Conservation (phyloP, 2,329 filamentous ascomycete species). For the Colletotrichum tabaci region DNA sequence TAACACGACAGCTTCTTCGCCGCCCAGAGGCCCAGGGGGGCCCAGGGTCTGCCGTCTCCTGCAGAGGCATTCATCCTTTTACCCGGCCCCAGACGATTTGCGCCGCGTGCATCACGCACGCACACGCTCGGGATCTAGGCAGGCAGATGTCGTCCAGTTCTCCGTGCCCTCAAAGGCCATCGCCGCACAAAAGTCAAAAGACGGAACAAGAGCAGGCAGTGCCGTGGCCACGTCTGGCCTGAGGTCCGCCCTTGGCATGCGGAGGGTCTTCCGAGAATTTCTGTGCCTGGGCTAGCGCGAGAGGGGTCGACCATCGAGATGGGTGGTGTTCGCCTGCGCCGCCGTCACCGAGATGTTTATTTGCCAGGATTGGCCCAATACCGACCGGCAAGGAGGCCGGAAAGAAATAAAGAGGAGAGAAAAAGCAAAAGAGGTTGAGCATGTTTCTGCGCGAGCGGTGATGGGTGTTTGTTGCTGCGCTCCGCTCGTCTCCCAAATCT, state of each 20-base stretch:
- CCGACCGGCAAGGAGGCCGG: too few species aligned
- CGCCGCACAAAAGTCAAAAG: neutral
- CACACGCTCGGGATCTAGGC: too few species aligned
- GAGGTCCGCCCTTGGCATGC: conserved; percentile 22
- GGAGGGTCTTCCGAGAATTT: conserved; percentile 39
- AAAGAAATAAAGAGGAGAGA: neutral
- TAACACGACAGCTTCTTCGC: neutral
- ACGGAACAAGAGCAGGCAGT: conserved; percentile 18
- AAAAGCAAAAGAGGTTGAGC: neutral
- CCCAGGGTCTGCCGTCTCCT: neutral
- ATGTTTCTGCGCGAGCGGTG: neutral
- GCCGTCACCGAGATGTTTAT: neutral
- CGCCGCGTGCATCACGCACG: neutral
- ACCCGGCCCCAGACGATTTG: conserved; percentile 10
- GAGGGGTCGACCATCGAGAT: neutral
- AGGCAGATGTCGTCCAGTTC: neutral
- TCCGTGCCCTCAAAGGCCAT: neutral
- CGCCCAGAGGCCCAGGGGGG: neutral
- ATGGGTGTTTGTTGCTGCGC: neutral
- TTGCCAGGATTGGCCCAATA: neutral
- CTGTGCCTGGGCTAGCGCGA: conserved; percentile 40
- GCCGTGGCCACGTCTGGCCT: conserved; percentile 31
- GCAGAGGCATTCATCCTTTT: conserved; percentile 10
- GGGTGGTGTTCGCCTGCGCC: conserved; percentile 13
- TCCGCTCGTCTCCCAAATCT: neutral